Conservation (phyloP, 1,284 basidiomycete species). For the Uromyces viciae-fabae region DNA sequence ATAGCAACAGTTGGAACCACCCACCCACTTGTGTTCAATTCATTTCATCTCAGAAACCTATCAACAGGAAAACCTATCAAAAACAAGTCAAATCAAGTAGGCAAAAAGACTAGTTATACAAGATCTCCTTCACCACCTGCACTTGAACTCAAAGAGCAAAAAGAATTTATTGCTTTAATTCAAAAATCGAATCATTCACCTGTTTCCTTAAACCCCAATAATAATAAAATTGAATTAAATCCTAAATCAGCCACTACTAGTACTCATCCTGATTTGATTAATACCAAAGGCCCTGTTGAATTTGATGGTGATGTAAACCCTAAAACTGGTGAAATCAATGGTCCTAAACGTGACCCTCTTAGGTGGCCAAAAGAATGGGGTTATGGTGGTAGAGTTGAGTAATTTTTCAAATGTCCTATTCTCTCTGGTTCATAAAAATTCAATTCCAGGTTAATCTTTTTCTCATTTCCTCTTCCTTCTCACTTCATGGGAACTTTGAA, state of each 20-base stretch:
- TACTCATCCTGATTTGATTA: slow-evolving; percentile 56
- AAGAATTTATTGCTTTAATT: slow-evolving; percentile 55
- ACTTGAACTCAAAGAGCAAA: slow-evolving; percentile 55
- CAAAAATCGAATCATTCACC: slow-evolving; percentile 49
- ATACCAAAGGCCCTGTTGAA: slow-evolving; percentile 54
- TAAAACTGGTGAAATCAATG: slow-evolving; percentile 61
- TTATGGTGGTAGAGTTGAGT: slow-evolving; percentile 51
- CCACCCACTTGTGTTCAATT: too few species aligned
- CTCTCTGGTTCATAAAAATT: too few species aligned
- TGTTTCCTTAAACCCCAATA: slow-evolving; percentile 33
- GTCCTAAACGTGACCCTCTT: slow-evolving; percentile 62
- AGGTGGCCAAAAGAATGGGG: slow-evolving; percentile 54
- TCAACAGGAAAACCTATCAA: too few species aligned
- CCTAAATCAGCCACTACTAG: too few species aligned
- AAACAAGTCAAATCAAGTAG: too few species aligned
- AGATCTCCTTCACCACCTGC: slow-evolving; percentile 53
- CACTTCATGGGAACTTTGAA: too few species aligned
- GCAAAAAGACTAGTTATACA: background rate
- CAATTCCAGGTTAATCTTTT: too few species aligned
- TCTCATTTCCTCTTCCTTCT: too few species aligned
- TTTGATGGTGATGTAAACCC: slow-evolving; percentile 62
- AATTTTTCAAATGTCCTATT: background rate
- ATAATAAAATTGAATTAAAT: slow-evolving; percentile 42
- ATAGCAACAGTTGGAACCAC: too few species aligned
- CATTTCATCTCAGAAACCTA: too few species aligned